Evolutionary conservation across 768 basidiomycete species (phyloP).

Genomic region (Panus rudis): DNA sequence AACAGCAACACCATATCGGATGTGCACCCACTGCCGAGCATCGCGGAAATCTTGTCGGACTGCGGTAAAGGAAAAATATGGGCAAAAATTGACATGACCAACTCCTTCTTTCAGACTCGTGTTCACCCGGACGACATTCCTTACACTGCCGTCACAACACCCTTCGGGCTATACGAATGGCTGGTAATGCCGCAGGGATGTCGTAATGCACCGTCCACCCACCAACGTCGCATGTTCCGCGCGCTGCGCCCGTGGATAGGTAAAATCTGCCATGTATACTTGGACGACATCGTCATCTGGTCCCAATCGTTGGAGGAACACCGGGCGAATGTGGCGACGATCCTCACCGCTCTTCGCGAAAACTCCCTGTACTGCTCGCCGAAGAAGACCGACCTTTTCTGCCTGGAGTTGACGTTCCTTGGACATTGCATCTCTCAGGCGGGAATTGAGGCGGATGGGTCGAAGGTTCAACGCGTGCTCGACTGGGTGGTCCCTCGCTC

Average conservation of each 20-base stretch:
- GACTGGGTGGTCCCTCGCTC: slow-evolving; percentile 22
- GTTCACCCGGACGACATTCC: slow-evolving; percentile 26
- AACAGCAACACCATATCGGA: slow-evolving; percentile 16
- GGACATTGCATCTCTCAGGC: slow-evolving; percentile 22
- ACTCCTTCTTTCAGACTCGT: slow-evolving; percentile 33
- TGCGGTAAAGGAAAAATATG: slow-evolving; percentile 31
- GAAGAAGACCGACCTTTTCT: slow-evolving; percentile 24
- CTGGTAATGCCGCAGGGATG: slow-evolving; percentile 27
- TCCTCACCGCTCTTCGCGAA: slow-evolving; percentile 13
- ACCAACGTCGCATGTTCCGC: slow-evolving; percentile 13
- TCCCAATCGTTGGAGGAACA: slow-evolving; percentile 27
- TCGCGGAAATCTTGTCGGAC: slow-evolving; percentile 21
- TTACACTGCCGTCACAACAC: slow-evolving; percentile 32
- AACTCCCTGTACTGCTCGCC: slow-evolving; percentile 25
- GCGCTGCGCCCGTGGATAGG: slow-evolving; percentile 7
- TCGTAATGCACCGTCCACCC: slow-evolving; percentile 10
- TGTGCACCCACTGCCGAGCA: slow-evolving; percentile 9
- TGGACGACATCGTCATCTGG: slow-evolving; percentile 42
- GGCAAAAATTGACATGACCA: slow-evolving; percentile 34
- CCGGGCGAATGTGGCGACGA: slow-evolving; percentile 10
- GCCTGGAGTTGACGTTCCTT: slow-evolving; percentile 18
- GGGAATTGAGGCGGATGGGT: slow-evolving; percentile 19
- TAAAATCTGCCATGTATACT: slow-evolving; percentile 24
- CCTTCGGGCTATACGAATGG: slow-evolving; percentile 27
- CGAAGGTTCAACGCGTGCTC: slow-evolving; percentile 22